A percentile compares a stretch with the other conserved stretches of the same genome.
These are phyloP conservation scores for Malassezia brasiliensis DNA, from an alignment of 1,284 basidiomycete genomes.

Conservation along the genomic window DNA sequence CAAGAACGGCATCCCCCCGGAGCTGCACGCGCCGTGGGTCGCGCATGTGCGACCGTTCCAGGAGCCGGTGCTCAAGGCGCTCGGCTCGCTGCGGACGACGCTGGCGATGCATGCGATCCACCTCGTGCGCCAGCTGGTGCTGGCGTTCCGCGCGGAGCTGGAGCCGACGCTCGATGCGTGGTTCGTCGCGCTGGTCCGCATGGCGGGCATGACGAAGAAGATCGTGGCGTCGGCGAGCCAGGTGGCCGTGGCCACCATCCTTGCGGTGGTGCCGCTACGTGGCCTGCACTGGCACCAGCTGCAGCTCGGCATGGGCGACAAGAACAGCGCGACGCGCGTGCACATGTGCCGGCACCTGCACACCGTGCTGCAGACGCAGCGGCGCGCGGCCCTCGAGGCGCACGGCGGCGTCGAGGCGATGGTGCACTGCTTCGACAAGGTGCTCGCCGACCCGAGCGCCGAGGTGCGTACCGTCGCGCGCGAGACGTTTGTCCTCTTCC, in stretches of 20 bases:
- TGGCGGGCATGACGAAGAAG: conserved; percentile 93
- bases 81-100: conserved; percentile 81
- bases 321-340: conserved; percentile 68
- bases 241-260: conserved; percentile 59
- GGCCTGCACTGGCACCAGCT: conserved; percentile 67
- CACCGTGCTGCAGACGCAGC: conserved; percentile 36
- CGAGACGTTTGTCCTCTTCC: conserved; percentile 68
- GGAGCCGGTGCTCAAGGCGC: conserved; percentile 76
- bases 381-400: conserved; percentile 41
- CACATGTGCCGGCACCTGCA: conserved; percentile 52
- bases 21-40: conserved; percentile 66
- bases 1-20: conserved; percentile 65
- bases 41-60: conserved; percentile 65
- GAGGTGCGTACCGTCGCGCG: conserved; percentile 67
- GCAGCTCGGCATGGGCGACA: conserved; percentile 68
- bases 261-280: conserved; percentile 60
- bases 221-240: conserved; percentile 81
- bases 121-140: conserved; percentile 67
- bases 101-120: conserved; percentile 70
- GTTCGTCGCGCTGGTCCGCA: conserved; percentile 65
- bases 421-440: conserved; percentile 64
- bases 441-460: conserved; percentile 68
- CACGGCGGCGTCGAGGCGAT: conserved; percentile 53
- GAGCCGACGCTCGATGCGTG: conserved; percentile 56
- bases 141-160: conserved; percentile 52